Conservation (phyloP, 192 early-diverging fungal species). For the Gonapodya prolifera region DNA sequence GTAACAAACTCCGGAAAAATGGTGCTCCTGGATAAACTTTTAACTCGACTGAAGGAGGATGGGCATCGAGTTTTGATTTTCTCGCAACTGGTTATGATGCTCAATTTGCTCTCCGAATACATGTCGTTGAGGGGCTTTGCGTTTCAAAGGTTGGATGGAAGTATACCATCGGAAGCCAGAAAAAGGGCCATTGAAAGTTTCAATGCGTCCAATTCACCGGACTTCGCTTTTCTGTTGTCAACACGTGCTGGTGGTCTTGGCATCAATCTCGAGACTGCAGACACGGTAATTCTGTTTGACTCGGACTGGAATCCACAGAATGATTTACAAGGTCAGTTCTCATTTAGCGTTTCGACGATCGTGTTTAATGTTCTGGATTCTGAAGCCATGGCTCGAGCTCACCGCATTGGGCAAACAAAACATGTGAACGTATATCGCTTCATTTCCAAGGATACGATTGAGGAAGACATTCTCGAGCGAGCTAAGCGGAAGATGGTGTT, state of each 20-base stretch:
- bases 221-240: constrained; percentile 95
- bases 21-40: constrained; percentile 89
- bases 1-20: constrained; percentile 95
- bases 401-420: constrained; percentile 97
- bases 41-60: constrained; percentile 73
- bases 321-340: background rate
- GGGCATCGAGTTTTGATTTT: constrained; percentile 97
- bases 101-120: constrained; percentile 95
- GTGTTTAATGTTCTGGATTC: constrained; percentile 45
- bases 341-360: background rate
- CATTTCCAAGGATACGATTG: constrained; percentile 92
- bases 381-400: constrained; percentile 95
- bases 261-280: constrained; percentile 91
- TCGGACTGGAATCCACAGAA: constrained; percentile 44
- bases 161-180: constrained; percentile 72
- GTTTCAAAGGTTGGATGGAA: constrained; percentile 90
- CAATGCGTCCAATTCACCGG: constrained; percentile 81
- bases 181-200: constrained; percentile 96
- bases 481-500: constrained; percentile 99
- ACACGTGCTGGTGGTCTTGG: constrained; percentile 95
- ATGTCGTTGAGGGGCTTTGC: constrained; percentile 70
- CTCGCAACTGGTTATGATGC: constrained; percentile 93
- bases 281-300: constrained; percentile 95
- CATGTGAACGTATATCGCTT: constrained; percentile 95
- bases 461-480: constrained; percentile 96